Percentiles rank a stretch among this genome's conserved stretches.
Evolutionary conservation across 768 basidiomycete genomes (phyloP).

Genomic region (Obba rivulosa): DNA sequence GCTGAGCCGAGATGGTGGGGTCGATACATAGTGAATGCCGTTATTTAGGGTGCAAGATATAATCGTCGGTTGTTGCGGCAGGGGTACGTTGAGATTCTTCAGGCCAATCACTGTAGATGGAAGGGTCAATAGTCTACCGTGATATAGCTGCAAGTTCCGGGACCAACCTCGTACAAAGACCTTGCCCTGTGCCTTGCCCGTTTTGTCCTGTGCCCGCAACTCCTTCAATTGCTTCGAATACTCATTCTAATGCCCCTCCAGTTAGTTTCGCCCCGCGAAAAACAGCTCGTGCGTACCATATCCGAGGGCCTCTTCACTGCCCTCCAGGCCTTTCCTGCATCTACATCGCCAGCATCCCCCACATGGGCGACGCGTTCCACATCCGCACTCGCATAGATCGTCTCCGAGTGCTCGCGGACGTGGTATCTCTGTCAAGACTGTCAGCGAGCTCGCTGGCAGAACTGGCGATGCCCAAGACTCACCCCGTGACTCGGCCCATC

Average conservation of each 20-base stretch:
- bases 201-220: conserved; percentile 68
- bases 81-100: conserved; percentile 66
- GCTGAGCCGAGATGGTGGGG: conserved; percentile 65
- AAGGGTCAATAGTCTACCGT: conserved; percentile 12
- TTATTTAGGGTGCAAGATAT: conserved; percentile 91
- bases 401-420: conserved; percentile 68
- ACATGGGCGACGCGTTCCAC: conserved; percentile 67
- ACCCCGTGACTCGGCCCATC: conserved; percentile 43
- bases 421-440: conserved; percentile 59
- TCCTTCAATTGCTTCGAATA: conserved; percentile 88
- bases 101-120: conserved; percentile 61
- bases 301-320: conserved; percentile 86
- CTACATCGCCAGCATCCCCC: conserved; percentile 74
- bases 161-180: conserved; percentile 86
- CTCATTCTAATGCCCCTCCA: conserved; percentile 61
- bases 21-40: conserved; percentile 93
- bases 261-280: neutral
- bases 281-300: conserved; percentile 55
- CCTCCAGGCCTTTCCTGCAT: conserved; percentile 81
- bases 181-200: conserved; percentile 82
- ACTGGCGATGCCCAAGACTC: no score
- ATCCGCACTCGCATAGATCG: conserved; percentile 73
- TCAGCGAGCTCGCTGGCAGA: no score
- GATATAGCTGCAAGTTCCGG: no score
- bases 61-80: conserved; percentile 70